Conservation (phyloP, 768 basidiomycete species). For the Tylopilus sp. region DNA sequence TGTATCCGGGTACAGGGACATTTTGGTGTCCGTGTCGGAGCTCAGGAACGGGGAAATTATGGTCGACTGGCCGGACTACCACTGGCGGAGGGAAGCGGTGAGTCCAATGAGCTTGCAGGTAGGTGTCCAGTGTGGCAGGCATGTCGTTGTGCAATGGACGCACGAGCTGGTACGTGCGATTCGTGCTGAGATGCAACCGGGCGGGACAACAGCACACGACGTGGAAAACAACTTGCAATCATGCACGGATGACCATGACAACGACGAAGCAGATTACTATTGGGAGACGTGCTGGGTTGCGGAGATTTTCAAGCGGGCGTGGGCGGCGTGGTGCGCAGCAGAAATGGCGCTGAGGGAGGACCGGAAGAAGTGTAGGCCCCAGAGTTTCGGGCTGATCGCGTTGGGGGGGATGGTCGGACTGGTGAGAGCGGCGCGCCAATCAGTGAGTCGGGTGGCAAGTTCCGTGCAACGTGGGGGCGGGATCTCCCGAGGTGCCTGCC, state of each 20-base stretch:
- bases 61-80: slow-evolving; percentile 41
- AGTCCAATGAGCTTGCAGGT: slow-evolving; percentile 45
- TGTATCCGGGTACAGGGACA: slow-evolving; percentile 34
- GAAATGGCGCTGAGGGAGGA: slow-evolving; percentile 26
- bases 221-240: slow-evolving; percentile 29
- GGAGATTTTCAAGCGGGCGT: slow-evolving; percentile 38
- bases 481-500: slow-evolving; percentile 15
- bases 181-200: slow-evolving; percentile 29
- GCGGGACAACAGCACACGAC: slow-evolving; percentile 7
- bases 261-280: slow-evolving; percentile 29
- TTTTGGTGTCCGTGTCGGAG: slow-evolving; percentile 39
- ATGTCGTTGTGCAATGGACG: slow-evolving; percentile 28
- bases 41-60: slow-evolving; percentile 44
- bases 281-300: slow-evolving; percentile 27
- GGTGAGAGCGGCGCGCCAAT: slow-evolving; percentile 25
- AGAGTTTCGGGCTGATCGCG: slow-evolving; percentile 46
- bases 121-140: slow-evolving; percentile 1
- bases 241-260: slow-evolving; percentile 20
- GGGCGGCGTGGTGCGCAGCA: slow-evolving; percentile 43
- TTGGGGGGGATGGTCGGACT: slow-evolving; percentile 41
- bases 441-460: neutral
- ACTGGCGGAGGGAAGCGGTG: slow-evolving; percentile 37
- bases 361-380: slow-evolving; percentile 35
- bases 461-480: slow-evolving; percentile 23
- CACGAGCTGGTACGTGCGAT: slow-evolving; percentile 38